Percentiles rank a stretch among this genome's conserved stretches.
Conservation (phyloP, 805 yeast genomes). For the Cyberlindnera xylosilytica region DNA sequence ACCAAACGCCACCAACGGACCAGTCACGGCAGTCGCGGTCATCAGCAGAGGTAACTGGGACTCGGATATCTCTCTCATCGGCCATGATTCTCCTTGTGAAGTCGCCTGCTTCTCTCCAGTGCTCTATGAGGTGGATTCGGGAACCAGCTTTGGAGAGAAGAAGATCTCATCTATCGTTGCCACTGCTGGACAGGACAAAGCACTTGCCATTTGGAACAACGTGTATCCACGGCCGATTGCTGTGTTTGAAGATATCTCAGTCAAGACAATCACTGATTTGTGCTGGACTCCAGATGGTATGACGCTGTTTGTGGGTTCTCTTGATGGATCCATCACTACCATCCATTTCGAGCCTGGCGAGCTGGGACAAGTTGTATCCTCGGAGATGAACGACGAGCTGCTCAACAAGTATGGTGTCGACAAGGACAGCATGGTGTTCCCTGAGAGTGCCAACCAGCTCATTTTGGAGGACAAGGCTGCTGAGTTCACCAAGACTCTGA, state of each 20-base stretch:
- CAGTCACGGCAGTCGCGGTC: conserved; percentile 69
- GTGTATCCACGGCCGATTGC: conserved; percentile 70
- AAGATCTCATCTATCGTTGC: conserved; percentile 73
- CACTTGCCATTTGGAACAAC: conserved; percentile 87
- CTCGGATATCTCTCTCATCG: conserved; percentile 67
- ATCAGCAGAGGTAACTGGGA: conserved; percentile 81
- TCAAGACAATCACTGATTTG: conserved; percentile 81
- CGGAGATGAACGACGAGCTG: conserved; percentile 64
- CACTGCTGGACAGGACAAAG: conserved; percentile 92
- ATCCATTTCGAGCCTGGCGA: conserved; percentile 62
- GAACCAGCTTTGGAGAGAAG: conserved; percentile 26
- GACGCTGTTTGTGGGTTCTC: conserved; percentile 67
- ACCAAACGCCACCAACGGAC: conserved; percentile 84
- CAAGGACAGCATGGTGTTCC: conserved; percentile 77
- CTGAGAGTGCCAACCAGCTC: conserved; percentile 82
- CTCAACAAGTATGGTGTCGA: conserved; percentile 86
- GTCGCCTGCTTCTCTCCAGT: conserved; percentile 75
- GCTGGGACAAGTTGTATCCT: conserved; percentile 59
- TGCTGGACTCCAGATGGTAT: conserved; percentile 86
- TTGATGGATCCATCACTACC: conserved; percentile 80
- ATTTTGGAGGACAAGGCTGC: conserved; percentile 63
- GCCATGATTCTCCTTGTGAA: conserved; percentile 85
- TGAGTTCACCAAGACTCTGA: conserved; percentile 29
- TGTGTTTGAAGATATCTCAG: conserved; percentile 72
- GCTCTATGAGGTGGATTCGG: conserved; percentile 40